A percentile compares a stretch with the other conserved stretches of the same genome.
Evolutionary conservation across 202 grass and related monocot genomes (phyloP).

Genomic region (Thinopyrum obtusiflorum): DNA sequence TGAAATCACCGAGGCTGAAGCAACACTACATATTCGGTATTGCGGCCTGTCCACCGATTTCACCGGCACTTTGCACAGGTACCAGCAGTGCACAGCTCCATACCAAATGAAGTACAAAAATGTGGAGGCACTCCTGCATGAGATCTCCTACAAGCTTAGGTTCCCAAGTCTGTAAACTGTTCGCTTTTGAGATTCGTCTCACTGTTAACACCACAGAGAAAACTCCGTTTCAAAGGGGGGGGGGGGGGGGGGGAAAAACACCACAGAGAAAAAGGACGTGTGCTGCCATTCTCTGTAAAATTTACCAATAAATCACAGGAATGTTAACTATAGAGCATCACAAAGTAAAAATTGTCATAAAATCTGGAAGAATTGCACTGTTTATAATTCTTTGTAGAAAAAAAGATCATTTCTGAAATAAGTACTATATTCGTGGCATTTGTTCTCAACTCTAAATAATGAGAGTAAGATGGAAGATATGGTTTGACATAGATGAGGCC

Average conservation of each 20-base stretch:
- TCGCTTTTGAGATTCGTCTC: not conserved
- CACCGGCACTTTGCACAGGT: constrained; percentile 53
- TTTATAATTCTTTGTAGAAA: not conserved
- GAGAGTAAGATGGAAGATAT: not conserved
- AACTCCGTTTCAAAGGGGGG: not conserved
- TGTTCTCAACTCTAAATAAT: not conserved
- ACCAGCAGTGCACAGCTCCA: constrained; percentile 52
- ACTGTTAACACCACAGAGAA: not conserved
- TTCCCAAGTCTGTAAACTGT: not conserved
- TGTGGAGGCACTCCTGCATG: constrained; percentile 33
- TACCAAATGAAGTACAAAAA: constrained; percentile 37
- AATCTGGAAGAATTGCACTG: not conserved
- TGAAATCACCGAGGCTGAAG: constrained; percentile 74
- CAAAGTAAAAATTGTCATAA: constrained; percentile 6
- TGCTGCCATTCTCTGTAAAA: not conserved
- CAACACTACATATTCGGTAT: constrained; percentile 57
- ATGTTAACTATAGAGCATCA: not conserved
- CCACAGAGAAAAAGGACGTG: not conserved
- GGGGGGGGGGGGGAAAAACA: no score
- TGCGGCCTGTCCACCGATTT: constrained; percentile 68
- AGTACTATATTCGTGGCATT: not conserved
- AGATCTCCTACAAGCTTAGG: constrained; percentile 31
- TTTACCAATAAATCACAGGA: not conserved
- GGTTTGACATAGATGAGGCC: not conserved
- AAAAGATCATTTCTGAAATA: no score